These are phyloP conservation scores for Spathaspora sp. DNA, from an alignment of 1,139 yeast species.

Conservation along the genomic window DNA sequence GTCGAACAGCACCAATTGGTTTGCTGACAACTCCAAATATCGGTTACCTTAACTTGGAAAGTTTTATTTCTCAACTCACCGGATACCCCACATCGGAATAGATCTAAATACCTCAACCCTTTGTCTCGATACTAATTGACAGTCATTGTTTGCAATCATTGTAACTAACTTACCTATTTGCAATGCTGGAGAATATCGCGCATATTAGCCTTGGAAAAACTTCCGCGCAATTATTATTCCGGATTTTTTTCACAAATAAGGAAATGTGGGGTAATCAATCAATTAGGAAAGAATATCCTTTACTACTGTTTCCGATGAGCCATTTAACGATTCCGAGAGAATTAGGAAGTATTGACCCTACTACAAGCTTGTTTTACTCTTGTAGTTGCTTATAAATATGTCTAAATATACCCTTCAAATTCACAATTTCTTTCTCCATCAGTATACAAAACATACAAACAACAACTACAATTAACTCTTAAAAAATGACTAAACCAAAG, in stretches of 20 bases:
- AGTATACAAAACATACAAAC: background rate
- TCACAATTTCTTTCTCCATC: background rate
- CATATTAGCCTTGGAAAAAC: background rate
- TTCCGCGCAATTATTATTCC: background rate
- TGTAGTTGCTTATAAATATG: background rate
- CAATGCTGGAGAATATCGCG: background rate
- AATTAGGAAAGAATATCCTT: background rate
- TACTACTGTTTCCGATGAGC: background rate
- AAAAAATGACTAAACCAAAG: constrained; percentile 27
- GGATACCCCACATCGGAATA: too few relatives aligned
- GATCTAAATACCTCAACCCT: background rate
- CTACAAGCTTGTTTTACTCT: background rate
- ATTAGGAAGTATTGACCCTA: background rate
- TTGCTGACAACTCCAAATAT: too few relatives aligned
- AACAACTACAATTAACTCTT: background rate
- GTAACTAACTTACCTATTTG: too few relatives aligned
- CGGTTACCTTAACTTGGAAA: too few relatives aligned
- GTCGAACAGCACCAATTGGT: too few relatives aligned
- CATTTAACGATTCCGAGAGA: background rate
- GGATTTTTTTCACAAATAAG: background rate
- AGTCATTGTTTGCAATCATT: background rate
- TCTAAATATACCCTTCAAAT: background rate
- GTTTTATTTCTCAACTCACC: too few relatives aligned
- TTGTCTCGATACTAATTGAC: background rate
- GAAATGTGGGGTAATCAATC: background rate